These are phyloP conservation scores for Vitis hybrid DNA, from an alignment of 177 flowering plant species.

Conservation along the genomic window DNA sequence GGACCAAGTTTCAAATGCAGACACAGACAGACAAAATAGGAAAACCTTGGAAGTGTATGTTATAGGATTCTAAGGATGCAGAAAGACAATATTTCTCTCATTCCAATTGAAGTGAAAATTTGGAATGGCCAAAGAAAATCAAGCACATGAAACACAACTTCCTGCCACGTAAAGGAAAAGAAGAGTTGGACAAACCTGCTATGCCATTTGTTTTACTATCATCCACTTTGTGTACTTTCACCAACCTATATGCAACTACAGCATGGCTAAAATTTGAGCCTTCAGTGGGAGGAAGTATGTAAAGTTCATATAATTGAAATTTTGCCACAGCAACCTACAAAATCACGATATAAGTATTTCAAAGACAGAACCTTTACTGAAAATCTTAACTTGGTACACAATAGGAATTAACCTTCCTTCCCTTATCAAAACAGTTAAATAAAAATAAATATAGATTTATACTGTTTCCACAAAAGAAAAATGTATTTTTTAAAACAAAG, in stretches of 20 bases:
- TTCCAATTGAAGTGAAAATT: background rate
- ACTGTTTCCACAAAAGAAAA: background rate
- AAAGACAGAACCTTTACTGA: background rate
- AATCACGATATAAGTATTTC: background rate
- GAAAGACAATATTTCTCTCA: background rate
- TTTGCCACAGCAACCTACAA: constrained; percentile 26
- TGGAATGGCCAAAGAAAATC: background rate
- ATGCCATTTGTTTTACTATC: background rate
- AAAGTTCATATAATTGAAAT: constrained; percentile 17
- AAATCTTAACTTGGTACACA: background rate
- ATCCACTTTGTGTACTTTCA: background rate
- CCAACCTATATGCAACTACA: constrained; percentile 23
- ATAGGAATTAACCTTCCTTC: background rate
- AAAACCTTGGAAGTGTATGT: background rate
- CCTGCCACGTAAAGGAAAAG: background rate
- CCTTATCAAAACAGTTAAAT: no score
- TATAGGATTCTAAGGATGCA: background rate
- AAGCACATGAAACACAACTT: background rate
- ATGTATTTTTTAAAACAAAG: background rate
- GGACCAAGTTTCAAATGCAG: no score
- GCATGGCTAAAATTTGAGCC: constrained; percentile 17
- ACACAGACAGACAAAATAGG: background rate
- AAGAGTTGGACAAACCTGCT: constrained; percentile 4
- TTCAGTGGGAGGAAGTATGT: constrained; percentile 38
- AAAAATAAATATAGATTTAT: background rate